Evolutionary conservation across 495 filamentous ascomycete genomes (phyloP).

Genomic region (Pyrenopolyporus hunteri): DNA sequence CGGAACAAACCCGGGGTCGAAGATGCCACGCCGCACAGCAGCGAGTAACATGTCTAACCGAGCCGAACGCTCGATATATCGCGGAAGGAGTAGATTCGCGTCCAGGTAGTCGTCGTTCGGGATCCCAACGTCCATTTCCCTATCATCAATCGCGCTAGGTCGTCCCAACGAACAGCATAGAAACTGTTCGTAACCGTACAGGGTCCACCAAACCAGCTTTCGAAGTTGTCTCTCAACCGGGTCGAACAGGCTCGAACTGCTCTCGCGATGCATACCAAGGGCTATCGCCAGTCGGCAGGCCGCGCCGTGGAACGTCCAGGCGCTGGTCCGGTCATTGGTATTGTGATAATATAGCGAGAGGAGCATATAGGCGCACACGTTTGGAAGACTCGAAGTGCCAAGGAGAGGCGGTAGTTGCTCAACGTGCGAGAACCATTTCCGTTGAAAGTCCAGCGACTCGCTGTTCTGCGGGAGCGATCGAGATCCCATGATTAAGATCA

Average conservation of each 20-base stretch:
- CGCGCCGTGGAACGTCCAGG: conserved; percentile 53
- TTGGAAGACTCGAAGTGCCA: conserved; percentile 48
- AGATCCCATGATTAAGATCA: conserved; percentile 52
- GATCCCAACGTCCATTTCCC: conserved; percentile 47
- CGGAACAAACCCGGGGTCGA: conserved; percentile 29
- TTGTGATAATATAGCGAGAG: conserved; percentile 56
- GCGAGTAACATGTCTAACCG: conserved; percentile 27
- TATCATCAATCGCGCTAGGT: conserved; percentile 53
- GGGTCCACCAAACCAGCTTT: conserved; percentile 57
- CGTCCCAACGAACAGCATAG: conserved; percentile 54
- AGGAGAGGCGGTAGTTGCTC: conserved; percentile 41
- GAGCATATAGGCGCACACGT: conserved; percentile 55
- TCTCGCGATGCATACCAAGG: conserved; percentile 56
- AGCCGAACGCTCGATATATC: conserved; percentile 38
- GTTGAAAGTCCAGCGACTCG: conserved; percentile 44
- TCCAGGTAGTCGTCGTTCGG: conserved; percentile 43
- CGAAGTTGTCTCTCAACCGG: conserved; percentile 49
- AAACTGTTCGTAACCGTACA: conserved; percentile 54
- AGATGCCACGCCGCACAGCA: conserved; percentile 23
- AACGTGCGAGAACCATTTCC: conserved; percentile 46
- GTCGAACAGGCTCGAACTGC: conserved; percentile 44
- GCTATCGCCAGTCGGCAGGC: conserved; percentile 53
- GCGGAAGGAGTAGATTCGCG: conserved; percentile 34
- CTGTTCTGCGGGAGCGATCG: conserved; percentile 38
- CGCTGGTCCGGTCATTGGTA: conserved; percentile 48